phyloP scores from a whole-genome alignment of 768 basidiomycete species.

The Rhizopogon vulgaris region DNA sequence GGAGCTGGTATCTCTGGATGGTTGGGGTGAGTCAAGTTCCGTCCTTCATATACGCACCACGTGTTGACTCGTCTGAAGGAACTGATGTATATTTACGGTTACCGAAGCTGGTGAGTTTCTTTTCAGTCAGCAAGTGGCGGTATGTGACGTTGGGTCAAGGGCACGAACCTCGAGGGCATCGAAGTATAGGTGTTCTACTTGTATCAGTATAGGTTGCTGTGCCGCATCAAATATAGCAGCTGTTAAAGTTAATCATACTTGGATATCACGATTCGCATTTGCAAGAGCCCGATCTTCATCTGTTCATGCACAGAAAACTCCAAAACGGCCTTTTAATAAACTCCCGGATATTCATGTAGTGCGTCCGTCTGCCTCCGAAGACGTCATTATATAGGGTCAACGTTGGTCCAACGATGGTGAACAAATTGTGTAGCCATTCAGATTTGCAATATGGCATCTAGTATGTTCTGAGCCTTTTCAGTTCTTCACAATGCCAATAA shows the following conservation, averaged over 20 bases:
- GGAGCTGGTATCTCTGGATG: constrained; percentile 73
- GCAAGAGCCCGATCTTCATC: not conserved
- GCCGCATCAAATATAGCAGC: not conserved
- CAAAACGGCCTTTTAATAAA: no score
- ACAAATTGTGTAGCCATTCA: no score
- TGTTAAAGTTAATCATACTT: not conserved
- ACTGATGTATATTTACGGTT: constrained; percentile 79
- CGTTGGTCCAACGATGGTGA: no score
- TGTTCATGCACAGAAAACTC: no score
- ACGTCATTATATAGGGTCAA: no score
- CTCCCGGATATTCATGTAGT: no score
- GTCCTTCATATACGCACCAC: not conserved
- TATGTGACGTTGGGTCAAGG: constrained; percentile 35
- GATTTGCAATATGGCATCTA: no score
- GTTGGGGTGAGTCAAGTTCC: constrained; percentile 59
- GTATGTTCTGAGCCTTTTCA: no score
- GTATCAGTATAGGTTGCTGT: not conserved
- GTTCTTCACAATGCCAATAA: no score
- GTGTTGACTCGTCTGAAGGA: constrained; percentile 34
- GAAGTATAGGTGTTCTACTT: constrained; percentile 45
- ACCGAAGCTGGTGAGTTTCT: constrained; percentile 65
- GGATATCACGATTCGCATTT: not conserved
- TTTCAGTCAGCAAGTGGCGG: not conserved
- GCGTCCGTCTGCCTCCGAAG: no score
- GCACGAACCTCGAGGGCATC: constrained; percentile 81